A percentile compares a stretch with the other conserved stretches of the same genome.
Conservation (phyloP, 2,329 filamentous ascomycete genomes). For the Lasiodiplodia sp. region DNA sequence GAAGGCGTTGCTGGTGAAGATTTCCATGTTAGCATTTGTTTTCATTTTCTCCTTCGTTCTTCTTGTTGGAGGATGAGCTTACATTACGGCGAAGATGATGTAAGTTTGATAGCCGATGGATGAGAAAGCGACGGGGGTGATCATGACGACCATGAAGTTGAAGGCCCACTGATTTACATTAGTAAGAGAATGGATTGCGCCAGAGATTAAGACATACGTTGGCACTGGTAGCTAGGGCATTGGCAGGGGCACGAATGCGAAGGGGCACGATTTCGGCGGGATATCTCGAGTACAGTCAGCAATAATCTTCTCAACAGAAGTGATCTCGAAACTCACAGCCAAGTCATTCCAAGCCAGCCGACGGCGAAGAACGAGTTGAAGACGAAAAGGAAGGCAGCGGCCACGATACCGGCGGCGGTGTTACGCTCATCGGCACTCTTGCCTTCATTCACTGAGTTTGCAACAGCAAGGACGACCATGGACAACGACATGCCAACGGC, state of each 20-base stretch:
- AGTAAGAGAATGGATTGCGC: slow-evolving; percentile 57
- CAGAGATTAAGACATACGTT: slow-evolving; percentile 63
- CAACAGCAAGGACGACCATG: slow-evolving; percentile 46
- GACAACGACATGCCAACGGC: slow-evolving; percentile 45
- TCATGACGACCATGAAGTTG: slow-evolving; percentile 71
- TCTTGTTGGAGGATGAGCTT: slow-evolving; percentile 3
- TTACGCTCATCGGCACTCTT: slow-evolving; percentile 26
- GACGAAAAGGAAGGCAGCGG: slow-evolving; percentile 85
- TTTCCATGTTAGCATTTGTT: not conserved
- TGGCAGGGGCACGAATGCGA: slow-evolving; percentile 85
- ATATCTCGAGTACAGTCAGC: slow-evolving; percentile 37
- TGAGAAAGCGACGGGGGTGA: slow-evolving; percentile 67
- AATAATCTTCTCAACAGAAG: slow-evolving; percentile 12
- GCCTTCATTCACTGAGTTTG: slow-evolving; percentile 38
- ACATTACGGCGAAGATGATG: slow-evolving; percentile 63
- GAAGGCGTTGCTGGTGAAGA: slow-evolving; percentile 52
- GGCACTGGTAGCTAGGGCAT: slow-evolving; percentile 84
- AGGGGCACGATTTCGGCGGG: slow-evolving; percentile 86
- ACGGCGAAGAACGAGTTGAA: slow-evolving; percentile 92
- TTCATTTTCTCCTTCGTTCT: not conserved
- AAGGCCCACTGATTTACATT: slow-evolving; percentile 5
- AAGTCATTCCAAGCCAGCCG: slow-evolving; percentile 80
- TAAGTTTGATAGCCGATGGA: slow-evolving; percentile 64
- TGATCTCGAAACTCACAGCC: slow-evolving; percentile 32
- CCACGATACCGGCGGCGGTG: slow-evolving; percentile 32